Base-by-base conservation (phyloP, 2,329 filamentous ascomycete genomes). In the Penicillium sp. region DNA sequence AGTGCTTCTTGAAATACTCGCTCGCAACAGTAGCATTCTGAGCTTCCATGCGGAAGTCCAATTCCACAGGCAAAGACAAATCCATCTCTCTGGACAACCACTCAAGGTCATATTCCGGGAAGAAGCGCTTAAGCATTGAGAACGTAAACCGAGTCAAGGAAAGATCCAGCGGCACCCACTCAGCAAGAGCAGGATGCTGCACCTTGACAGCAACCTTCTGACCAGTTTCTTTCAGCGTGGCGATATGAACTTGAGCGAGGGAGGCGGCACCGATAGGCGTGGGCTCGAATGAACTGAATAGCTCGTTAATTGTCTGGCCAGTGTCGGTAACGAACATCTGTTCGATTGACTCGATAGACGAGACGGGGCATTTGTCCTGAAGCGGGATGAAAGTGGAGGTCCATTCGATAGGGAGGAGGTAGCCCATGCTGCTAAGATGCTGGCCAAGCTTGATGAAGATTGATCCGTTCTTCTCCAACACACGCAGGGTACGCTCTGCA, bases 401-500 rank as follows among this genome's bases (percentile, higher is more conserved):
- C 93, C 94, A 98, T 79, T 98, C 94, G 54, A 85, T 80, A 1
- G 94, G 94, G 10, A 98, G 84, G 10, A 98, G 85, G 76, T 98
- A 98, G 73, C 95, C 96, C 91, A 98, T 91, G 66, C 92, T 94
- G 77, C 92, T 97, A 78, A 99, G 78, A 79, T 99, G 95, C 73
- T 99, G 95, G 8, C 95, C 95, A 42, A 99, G 82, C 79, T 99
- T 99, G 76, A 99, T 98, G 72, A 98, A 99, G 66, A 99, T 97
- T 30, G 94, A 96, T 28, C 96, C 95, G 77, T 97, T 98, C 83
- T 91, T 92, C 83, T 99, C 95, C 67, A 98, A 81, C 1, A 96
- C 93, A 60, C 85, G 86, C 45, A 98, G 82, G 0, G 95, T 97
- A 64, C 95, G 88, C 71, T 92, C 86, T 33, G 95, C 95, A 80